phyloP scores from a whole-genome alignment of 352 stramenopile species.

The Bremia lactucae region DNA sequence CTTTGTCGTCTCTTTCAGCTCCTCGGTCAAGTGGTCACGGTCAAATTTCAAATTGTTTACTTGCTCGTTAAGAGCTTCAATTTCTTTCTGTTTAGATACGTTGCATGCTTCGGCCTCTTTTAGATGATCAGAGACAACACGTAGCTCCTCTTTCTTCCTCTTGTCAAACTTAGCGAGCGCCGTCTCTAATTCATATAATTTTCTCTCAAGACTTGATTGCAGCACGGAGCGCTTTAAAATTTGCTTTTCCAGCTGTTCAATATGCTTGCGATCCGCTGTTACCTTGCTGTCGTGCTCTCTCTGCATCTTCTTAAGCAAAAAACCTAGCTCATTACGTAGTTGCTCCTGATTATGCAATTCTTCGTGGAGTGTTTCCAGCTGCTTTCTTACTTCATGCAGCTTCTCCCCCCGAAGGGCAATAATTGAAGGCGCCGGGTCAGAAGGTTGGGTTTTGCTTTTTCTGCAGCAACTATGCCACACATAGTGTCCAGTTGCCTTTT shows the following conservation, averaged over 20 bases:
- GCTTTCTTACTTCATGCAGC: constrained; percentile 41
- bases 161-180: constrained; percentile 39
- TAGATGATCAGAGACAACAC: constrained; percentile 20
- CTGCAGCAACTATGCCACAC: constrained; percentile 79
- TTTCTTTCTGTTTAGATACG: constrained; percentile 29
- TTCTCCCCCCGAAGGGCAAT: constrained; percentile 62
- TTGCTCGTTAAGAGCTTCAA: constrained; percentile 18
- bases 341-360: constrained; percentile 55
- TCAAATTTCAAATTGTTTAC: constrained; percentile 24
- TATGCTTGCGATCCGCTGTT: constrained; percentile 45
- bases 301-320: constrained; percentile 61
- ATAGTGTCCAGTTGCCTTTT: constrained; percentile 27
- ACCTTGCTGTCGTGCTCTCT: constrained; percentile 63
- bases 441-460: constrained; percentile 51
- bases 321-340: constrained; percentile 48
- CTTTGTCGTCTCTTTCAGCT: constrained; percentile 28
- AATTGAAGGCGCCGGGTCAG: constrained; percentile 69
- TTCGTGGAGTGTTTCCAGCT: constrained; percentile 40
- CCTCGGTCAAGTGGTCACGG: constrained; percentile 20
- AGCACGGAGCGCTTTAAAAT: constrained; percentile 57
- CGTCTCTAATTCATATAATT: constrained; percentile 63
- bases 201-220: constrained; percentile 48
- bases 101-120: constrained; percentile 20
- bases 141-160: constrained; percentile 36
- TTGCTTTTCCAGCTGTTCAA: constrained; percentile 66